phyloP scores from a whole-genome alignment of 345 rosid genomes.

The Rhodamnia argentea region DNA sequence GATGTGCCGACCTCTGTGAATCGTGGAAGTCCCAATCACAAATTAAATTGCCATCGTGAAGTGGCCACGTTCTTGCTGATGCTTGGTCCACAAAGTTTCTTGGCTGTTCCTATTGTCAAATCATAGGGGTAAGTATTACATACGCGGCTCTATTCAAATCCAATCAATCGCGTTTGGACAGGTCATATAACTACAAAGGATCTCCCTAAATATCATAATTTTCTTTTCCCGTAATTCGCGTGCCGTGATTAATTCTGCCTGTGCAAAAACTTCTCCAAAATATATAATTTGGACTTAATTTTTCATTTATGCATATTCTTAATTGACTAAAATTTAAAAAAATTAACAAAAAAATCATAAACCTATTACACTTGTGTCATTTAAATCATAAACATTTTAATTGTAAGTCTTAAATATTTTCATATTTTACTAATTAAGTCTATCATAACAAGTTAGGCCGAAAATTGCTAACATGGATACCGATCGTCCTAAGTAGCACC shows the following conservation, averaged over 20 bases:
- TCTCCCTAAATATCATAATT: background rate
- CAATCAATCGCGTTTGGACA: rapidly evolving
- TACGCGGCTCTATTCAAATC: background rate
- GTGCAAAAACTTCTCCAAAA: background rate
- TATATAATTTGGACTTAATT: background rate
- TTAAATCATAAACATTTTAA: no score
- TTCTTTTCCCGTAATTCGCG: no score
- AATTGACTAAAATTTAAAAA: background rate
- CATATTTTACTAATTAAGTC: no score
- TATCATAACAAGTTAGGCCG: rapidly evolving
- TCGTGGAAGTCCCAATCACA: background rate
- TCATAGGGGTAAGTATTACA: background rate
- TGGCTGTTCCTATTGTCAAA: background rate
- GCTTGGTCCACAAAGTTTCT: background rate
- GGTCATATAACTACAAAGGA: background rate
- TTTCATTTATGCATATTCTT: background rate
- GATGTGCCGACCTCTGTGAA: background rate
- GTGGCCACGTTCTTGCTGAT: background rate
- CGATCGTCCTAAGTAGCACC: no score
- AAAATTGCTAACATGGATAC: no score
- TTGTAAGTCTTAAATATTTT: no score
- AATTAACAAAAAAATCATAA: no score
- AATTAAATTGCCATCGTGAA: background rate
- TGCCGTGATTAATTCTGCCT: background rate
- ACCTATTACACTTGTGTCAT: no score